Evolutionary conservation across 352 stramenopile genomes (phyloP), one percentile per base, ranked within the genome.

Genomic region (Globisporangium sylvaticum): DNA sequence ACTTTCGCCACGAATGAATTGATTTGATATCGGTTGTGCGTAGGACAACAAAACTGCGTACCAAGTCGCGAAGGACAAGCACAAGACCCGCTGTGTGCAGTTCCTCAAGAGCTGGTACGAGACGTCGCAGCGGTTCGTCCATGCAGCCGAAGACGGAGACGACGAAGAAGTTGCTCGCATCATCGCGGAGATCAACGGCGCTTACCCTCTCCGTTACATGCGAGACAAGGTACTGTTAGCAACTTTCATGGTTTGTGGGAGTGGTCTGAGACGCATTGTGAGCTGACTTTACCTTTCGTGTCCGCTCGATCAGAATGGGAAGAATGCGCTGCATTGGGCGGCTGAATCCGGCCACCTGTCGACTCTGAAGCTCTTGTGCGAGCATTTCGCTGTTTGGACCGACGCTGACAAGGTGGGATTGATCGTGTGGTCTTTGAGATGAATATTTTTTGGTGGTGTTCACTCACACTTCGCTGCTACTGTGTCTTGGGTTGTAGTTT

Each of bases 31-130:
- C 18, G 32, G 22, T 31, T 22, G 2, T 14, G 50, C 52, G 18
- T 60, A 95, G 88, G 88, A 96, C 64, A 96, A 96, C 71, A 93
- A 92, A 67, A 96, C 85, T 52, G 88, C 88, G 58, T 96, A 94
- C 55, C 88, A 96, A 62, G 77, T 96, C 37, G 88, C 88, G 22
- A 96, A 94, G 65, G 88, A 96, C 72, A 96, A 94, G 64, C 87
- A 96, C 70, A 94, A 94, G 75, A 84, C 89, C 56, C 88, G 91
- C 56, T 94, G 84, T 34, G 87, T 94, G 57, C 86, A 94, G 68
- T 94, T 94, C 66, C 66, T 96, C 18, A 92, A 94, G 76, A 89
- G 60, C 61, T 96, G 88, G 88, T 94, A 94, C 77, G 88, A 96
- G 70, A 94, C 83, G 3, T 92, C 88, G 32, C 85, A 95, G 83